phyloP scores from a whole-genome alignment of 352 stramenopile genomes.

The Phytopythium litorale region DNA sequence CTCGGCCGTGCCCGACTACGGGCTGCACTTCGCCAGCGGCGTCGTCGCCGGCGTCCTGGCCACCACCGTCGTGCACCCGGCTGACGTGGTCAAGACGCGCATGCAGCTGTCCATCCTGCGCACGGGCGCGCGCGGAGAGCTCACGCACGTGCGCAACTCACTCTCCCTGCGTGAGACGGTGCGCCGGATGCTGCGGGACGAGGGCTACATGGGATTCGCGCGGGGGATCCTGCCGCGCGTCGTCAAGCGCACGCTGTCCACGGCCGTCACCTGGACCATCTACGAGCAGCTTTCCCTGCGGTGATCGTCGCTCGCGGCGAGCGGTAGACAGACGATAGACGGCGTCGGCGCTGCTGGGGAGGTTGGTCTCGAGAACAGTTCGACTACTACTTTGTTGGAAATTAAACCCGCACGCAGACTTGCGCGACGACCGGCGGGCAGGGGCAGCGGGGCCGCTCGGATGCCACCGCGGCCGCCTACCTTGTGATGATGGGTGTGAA shows the following conservation, averaged over 20 bases:
- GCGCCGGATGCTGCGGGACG: slow-evolving; percentile 85
- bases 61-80: slow-evolving; percentile 81
- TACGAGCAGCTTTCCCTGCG: slow-evolving; percentile 92
- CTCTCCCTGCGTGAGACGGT: slow-evolving; percentile 65
- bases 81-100: slow-evolving; percentile 86
- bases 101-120: slow-evolving; percentile 82
- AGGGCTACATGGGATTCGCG: slow-evolving; percentile 93
- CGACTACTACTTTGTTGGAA: no score
- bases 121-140: slow-evolving; percentile 18
- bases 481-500: slow-evolving; percentile 87
- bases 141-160: slow-evolving; percentile 45
- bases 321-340: not conserved
- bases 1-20: slow-evolving; percentile 42
- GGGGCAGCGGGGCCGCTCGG: not conserved
- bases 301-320: slow-evolving; percentile 16
- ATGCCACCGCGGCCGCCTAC: slow-evolving; percentile 23
- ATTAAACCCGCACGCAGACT: no score
- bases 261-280: slow-evolving; percentile 98
- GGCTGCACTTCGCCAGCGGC: slow-evolving; percentile 76
- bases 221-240: slow-evolving; percentile 93
- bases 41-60: slow-evolving; percentile 71
- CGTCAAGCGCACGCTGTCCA: slow-evolving; percentile 96
- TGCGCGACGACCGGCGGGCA: no score
- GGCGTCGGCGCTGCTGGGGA: not conserved
- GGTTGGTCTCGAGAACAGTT: no score